phyloP scores from a whole-genome alignment of 2,329 filamentous ascomycete species.

The Aspergillus uvarum region DNA sequence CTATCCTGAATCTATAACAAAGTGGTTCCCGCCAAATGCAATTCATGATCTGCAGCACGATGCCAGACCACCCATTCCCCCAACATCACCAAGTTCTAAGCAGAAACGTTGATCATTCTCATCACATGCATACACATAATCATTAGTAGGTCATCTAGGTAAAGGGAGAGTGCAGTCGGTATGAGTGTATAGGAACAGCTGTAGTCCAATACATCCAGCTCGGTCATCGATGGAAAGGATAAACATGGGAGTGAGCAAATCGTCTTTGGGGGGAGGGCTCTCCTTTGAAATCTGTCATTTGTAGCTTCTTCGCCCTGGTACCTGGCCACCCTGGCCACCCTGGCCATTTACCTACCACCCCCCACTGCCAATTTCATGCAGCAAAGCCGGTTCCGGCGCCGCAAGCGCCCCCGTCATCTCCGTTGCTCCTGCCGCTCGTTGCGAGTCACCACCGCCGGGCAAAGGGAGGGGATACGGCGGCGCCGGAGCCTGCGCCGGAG shows the following conservation, averaged over 20 bases:
- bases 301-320: no score
- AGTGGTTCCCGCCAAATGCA: no score
- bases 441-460: neutral
- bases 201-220: no score
- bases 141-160: neutral
- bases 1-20: no score
- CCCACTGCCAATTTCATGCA: slow-evolving; percentile 26
- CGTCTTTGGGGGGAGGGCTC: no score
- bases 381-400: slow-evolving; percentile 17
- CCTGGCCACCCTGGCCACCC: no score
- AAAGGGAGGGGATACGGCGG: slow-evolving; percentile 14
- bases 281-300: no score
- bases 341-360: neutral
- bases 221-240: no score
- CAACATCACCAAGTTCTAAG: neutral
- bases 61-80: neutral
- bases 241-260: no score
- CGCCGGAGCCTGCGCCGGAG: neutral
- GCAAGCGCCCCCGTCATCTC: neutral
- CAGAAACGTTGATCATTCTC: neutral
- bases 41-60: neutral
- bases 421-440: neutral
- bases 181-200: no score
- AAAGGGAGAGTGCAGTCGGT: no score
- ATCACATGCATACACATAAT: neutral